phyloP scores from a whole-genome alignment of 2,329 filamentous ascomycete species.

The Hypoxylon sp. region DNA sequence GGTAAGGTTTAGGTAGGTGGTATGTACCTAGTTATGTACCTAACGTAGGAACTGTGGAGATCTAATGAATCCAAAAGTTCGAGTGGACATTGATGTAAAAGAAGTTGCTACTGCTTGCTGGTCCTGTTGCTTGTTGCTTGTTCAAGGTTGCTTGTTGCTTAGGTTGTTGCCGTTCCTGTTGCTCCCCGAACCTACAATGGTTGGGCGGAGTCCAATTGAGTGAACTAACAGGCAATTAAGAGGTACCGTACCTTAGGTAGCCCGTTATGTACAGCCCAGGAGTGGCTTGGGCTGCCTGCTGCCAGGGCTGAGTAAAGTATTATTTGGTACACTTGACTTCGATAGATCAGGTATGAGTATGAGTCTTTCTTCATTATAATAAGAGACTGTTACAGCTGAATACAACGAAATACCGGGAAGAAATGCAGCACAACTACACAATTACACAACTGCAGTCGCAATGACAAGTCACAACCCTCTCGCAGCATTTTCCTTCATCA shows the following conservation, averaged over 20 bases:
- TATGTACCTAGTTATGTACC: not conserved
- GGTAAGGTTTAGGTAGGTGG: constrained; percentile 27
- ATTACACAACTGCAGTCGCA: constrained; percentile 15
- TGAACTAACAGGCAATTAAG: constrained; percentile 7
- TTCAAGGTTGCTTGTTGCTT: not conserved
- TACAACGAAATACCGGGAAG: not conserved
- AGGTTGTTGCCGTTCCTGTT: too few species aligned
- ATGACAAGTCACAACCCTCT: constrained; percentile 14
- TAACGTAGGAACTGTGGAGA: constrained; percentile 27
- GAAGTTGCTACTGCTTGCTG: not conserved
- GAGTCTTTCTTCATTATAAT: not conserved
- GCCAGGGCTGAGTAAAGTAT: not conserved
- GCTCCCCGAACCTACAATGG: not conserved
- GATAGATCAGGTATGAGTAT: not conserved
- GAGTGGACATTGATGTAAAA: constrained; percentile 31
- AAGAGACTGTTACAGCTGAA: not conserved
- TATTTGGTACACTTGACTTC: not conserved
- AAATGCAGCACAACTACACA: constrained; percentile 11
- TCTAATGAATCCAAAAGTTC: constrained; percentile 18
- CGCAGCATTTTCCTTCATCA: constrained; percentile 18
- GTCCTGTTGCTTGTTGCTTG: not conserved
- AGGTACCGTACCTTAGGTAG: not conserved
- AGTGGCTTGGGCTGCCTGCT: constrained; percentile 8
- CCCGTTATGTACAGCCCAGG: not conserved
- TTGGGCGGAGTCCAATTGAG: constrained; percentile 18